These are phyloP conservation scores for Nicotiana paniculata DNA, from an alignment of 257 asterid genomes.

Conservation along the genomic window DNA sequence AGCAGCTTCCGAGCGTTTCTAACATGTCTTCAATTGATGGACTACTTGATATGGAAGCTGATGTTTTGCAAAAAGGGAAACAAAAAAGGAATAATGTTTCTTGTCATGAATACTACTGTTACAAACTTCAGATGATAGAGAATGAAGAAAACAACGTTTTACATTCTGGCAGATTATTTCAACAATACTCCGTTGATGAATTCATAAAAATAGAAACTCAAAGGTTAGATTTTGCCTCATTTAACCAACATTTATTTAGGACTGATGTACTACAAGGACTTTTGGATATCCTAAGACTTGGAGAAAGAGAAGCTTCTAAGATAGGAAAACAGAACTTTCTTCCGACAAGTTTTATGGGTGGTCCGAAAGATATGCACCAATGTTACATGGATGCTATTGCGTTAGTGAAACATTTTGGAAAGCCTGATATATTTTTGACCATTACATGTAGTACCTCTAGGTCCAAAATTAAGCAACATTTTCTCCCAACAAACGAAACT, in stretches of 20 bases:
- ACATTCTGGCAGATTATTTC: neutral
- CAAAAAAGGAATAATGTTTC: neutral
- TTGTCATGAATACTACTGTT: neutral
- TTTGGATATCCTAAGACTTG: neutral
- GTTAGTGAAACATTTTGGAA: too few relatives aligned
- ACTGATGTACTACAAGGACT: neutral
- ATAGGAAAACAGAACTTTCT: neutral
- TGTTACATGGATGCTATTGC: too few relatives aligned
- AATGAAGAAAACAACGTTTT: neutral
- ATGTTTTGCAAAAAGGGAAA: neutral
- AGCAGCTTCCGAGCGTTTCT: neutral
- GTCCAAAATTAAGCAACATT: neutral
- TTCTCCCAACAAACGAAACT: neutral
- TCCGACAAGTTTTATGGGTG: neutral
- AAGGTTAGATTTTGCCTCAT: neutral
- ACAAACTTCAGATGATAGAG: neutral
- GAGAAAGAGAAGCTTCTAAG: neutral
- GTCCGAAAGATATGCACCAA: too few relatives aligned
- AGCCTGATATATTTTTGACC: too few relatives aligned
- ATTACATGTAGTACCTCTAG: too few relatives aligned
- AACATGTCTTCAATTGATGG: neutral
- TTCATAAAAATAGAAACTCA: slow-evolving; percentile 1
- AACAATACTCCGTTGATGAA: slow-evolving; percentile 7
- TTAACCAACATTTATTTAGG: neutral
- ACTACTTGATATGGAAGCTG: neutral